These are phyloP conservation scores for Polyrhizophydium stewartii DNA, from an alignment of 371 early-diverging fungal species.

Conservation along the genomic window DNA sequence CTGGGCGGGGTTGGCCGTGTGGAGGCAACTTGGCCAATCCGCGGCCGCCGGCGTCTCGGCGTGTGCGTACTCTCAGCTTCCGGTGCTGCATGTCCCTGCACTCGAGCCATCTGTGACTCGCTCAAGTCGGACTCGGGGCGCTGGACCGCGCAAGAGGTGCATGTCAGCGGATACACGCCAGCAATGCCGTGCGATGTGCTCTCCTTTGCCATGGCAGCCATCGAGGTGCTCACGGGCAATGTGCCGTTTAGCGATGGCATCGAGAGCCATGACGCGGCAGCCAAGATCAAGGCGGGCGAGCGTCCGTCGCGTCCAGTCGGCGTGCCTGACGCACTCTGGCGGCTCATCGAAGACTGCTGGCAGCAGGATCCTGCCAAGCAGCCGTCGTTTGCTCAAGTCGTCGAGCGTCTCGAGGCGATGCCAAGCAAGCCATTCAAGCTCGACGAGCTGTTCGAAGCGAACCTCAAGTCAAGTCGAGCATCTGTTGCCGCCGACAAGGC, in stretches of 20 bases:
- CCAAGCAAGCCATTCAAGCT: too few species aligned
- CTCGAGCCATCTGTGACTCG: too few species aligned
- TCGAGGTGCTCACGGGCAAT: constrained; percentile 23
- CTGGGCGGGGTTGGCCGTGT: too few species aligned
- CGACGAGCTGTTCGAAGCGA: too few species aligned
- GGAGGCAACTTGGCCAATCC: too few species aligned
- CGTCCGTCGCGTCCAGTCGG: constrained; percentile 1
- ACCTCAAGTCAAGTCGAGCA: too few species aligned
- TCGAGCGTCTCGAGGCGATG: background rate
- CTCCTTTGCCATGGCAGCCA: constrained; percentile 33
- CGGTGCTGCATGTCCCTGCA: too few species aligned
- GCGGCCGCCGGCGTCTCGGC: too few species aligned
- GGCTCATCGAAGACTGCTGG: background rate
- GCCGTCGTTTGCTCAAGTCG: background rate
- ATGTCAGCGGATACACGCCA: constrained; percentile 13
- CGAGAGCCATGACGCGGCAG: background rate
- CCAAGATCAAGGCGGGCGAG: constrained; percentile 10
- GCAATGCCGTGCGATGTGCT: constrained; percentile 27
- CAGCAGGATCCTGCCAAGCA: background rate
- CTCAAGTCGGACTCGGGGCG: constrained; percentile 19
- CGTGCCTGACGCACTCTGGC: constrained; percentile 5
- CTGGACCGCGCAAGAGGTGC: constrained; percentile 28
- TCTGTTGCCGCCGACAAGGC: too few species aligned
- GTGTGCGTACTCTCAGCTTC: too few species aligned
- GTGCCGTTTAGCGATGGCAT: background rate